A percentile compares a stretch with the other conserved stretches of the same genome.
These are phyloP conservation scores for Balansia obtecta DNA, from an alignment of 2,329 filamentous ascomycete species.

Conservation along the genomic window DNA sequence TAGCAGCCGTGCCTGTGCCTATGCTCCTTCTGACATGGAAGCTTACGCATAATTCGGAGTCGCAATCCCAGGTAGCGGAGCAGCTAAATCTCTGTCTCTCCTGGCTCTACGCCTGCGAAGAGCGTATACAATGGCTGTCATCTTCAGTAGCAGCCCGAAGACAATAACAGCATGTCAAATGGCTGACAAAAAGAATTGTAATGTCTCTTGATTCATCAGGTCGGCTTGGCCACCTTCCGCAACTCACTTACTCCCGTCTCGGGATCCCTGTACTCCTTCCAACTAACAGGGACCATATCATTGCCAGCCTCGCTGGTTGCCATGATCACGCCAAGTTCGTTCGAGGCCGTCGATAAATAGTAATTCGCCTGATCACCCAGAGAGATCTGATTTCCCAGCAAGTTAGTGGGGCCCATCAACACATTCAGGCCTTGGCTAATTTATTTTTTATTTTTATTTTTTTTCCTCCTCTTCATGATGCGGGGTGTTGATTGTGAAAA, in stretches of 20 bases:
- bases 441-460: no score
- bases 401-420: neutral
- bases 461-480: rapidly evolving
- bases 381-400: slow-evolving; percentile 46
- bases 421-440: no score
- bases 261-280: slow-evolving; percentile 86
- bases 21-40: no score
- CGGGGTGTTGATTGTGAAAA: neutral
- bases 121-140: no score
- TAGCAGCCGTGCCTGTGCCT: no score
- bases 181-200: no score
- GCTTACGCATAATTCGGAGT: no score
- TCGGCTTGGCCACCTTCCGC: slow-evolving; percentile 90
- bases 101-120: no score
- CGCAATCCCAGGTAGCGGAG: no score
- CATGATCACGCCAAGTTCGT: slow-evolving; percentile 89
- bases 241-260: slow-evolving; percentile 64
- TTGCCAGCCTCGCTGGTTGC: slow-evolving; percentile 79
- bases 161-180: no score
- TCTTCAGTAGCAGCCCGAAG: no score
- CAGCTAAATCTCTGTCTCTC: no score
- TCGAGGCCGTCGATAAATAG: slow-evolving; percentile 83
- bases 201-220: slow-evolving; percentile 34
- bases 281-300: slow-evolving; percentile 84
- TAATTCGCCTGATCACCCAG: slow-evolving; percentile 91